These are phyloP conservation scores for Tylopilus sp. DNA, from an alignment of 768 basidiomycete species.

Conservation along the genomic window DNA sequence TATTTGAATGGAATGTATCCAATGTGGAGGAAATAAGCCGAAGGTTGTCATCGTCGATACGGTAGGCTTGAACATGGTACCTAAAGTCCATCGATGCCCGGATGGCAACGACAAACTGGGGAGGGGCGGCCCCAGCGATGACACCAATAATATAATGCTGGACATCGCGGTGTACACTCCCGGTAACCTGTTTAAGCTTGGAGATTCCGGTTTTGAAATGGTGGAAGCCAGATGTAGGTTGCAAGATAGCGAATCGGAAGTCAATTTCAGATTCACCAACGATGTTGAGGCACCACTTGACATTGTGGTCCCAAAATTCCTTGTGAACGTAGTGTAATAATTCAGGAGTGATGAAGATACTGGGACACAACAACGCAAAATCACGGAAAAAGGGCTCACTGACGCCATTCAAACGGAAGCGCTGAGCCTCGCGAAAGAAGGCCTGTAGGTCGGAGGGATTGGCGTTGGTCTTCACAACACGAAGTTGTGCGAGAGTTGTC, in stretches of 20 bases:
- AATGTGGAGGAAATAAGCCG: not conserved
- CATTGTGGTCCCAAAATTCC: not conserved
- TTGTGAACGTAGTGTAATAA: not conserved
- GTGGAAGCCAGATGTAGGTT: not conserved
- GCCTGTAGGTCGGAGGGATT: not conserved
- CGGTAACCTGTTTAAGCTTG: not conserved
- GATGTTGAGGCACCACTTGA: not conserved
- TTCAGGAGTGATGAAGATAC: not conserved
- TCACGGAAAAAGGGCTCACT: not conserved
- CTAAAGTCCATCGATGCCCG: not conserved
- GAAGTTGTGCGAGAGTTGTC: not conserved
- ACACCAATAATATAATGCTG: not conserved
- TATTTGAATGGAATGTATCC: not conserved
- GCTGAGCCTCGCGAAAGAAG: not conserved
- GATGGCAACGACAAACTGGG: not conserved
- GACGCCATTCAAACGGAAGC: not conserved
- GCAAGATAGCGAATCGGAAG: not conserved
- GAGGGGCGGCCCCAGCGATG: not conserved
- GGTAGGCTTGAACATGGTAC: not conserved
- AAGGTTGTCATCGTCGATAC: not conserved
- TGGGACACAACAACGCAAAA: not conserved
- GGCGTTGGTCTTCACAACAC: not conserved
- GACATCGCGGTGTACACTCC: not conserved
- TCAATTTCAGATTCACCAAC: not conserved
- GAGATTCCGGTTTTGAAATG: not conserved